A percentile compares a stretch with the other conserved stretches of the same genome.
These are phyloP conservation scores for Laetiporus sulphureus DNA, from an alignment of 1,284 basidiomycete genomes.

Conservation along the genomic window DNA sequence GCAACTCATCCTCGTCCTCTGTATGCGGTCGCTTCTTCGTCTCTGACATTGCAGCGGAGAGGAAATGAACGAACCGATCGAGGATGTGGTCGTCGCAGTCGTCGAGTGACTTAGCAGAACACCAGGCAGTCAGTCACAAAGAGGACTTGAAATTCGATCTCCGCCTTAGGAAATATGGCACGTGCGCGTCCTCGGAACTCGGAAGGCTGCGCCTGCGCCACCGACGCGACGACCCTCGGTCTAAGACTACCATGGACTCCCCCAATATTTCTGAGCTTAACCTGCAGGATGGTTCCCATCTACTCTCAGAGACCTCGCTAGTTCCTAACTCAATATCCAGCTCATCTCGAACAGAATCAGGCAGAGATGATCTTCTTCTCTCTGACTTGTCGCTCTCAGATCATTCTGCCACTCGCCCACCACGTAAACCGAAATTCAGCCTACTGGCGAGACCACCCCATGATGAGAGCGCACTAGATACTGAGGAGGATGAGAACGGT, in stretches of 20 bases:
- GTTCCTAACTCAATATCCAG: constrained; percentile 32
- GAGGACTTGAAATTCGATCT: constrained; percentile 15
- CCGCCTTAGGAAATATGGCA: constrained; percentile 10
- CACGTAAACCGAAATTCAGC: constrained; percentile 29
- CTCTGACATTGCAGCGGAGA: constrained; percentile 35
- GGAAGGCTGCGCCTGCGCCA: not conserved
- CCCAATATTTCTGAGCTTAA: constrained; percentile 29
- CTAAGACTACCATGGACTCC: constrained; percentile 22
- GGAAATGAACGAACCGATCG: not conserved
- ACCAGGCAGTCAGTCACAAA: constrained; percentile 1
- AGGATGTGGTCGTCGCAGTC: constrained; percentile 1
- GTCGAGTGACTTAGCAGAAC: not conserved
- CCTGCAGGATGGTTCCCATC: constrained; percentile 33
- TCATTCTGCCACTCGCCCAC: constrained; percentile 16
- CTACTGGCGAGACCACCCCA: constrained; percentile 31
- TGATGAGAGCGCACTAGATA: constrained; percentile 21
- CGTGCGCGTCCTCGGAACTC: constrained; percentile 1
- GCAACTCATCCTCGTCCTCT: constrained; percentile 45
- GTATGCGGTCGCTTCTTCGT: constrained; percentile 56
- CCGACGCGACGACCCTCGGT: not conserved
- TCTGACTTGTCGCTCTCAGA: constrained; percentile 54
- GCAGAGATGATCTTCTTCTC: constrained; percentile 51
- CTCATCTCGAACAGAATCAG: constrained; percentile 36
- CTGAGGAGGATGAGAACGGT: constrained; percentile 18
- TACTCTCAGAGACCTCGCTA: constrained; percentile 46